Base-by-base conservation (phyloP, 441 rosid genomes). In the Rhodomyrtus psidioides region DNA sequence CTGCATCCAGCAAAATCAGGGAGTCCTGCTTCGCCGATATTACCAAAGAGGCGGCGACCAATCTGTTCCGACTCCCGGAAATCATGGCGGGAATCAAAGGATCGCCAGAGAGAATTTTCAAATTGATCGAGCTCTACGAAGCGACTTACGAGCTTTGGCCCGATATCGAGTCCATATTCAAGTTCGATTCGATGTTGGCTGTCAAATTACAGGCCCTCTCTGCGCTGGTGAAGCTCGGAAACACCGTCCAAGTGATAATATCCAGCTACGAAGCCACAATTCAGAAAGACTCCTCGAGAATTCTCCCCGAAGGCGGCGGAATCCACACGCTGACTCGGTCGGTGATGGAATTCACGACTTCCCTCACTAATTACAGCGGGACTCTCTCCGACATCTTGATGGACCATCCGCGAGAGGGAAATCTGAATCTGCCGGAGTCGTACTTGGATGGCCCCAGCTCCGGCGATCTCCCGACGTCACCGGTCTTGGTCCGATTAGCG, bases 21-120 rank as follows among this genome's bases (percentile, higher is more conserved):
- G 93, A 93, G 84, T 88, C 94, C 81, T 94, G 96, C 90, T 94
- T 91, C 46, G 83, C 90, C 39, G 93, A 92, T 87, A 90, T 93
- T 42, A 90, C 91, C 27, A 91, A 88, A 82, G 93, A 92, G 86
- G 94, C 89, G 65, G 94, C 93, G 26, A 84, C 53, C 51, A 91
- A 88, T 86, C 90, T 93, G 21, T 92, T 94, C 89, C 89, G 85
- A 90, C 90, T 92, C 87, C 94, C 95, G 3, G 93, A 93, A 56
- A 59, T 92, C 55, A 56, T 94, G 28, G 89, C 93, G 51, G 91
- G 89, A 86, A 83, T 84, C 53, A 94, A 93, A 87, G 89, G 90
- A 55, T 86, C 89, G 0, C 89, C 84, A 0, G 92, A 89, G 59
- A 91, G 90, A 82, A 91, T 94, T 85, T 92, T 92, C 90, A 84